Conservation (phyloP, 345 rosid species). For the Cardamine resedifolia region DNA sequence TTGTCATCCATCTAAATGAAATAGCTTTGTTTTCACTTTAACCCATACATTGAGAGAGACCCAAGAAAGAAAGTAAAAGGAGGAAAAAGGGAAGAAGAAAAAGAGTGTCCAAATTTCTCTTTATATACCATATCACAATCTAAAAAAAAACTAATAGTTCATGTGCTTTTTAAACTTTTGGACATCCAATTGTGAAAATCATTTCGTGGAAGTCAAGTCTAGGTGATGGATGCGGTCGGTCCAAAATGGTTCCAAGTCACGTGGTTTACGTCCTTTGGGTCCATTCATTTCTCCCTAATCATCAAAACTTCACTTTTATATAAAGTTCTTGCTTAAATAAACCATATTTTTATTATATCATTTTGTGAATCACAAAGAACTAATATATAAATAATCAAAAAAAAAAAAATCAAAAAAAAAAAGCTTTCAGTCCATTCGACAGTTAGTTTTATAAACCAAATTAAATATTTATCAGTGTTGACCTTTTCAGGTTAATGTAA, state of each 20-base stretch:
- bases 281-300: conserved; percentile 35
- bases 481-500: not conserved
- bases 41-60: conserved; percentile 29
- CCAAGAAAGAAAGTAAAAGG: not conserved
- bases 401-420: not conserved
- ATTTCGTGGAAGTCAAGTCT: conserved; percentile 35
- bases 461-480: not conserved
- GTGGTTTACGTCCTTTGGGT: conserved; percentile 35
- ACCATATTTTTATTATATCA: not conserved
- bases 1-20: conserved; percentile 16
- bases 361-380: not conserved
- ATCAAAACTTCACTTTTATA: conserved; percentile 36
- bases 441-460: not conserved
- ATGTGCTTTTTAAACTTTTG: conserved; percentile 15
- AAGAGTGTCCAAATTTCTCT: conserved; percentile 10
- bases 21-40: conserved; percentile 24
- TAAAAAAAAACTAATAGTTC: conserved; percentile 6
- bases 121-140: not conserved
- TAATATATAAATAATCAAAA: not conserved
- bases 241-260: conserved; percentile 35
- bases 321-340: conserved; percentile 20
- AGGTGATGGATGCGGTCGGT: conserved; percentile 33
- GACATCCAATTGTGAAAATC: conserved; percentile 18
- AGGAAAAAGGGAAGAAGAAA: not conserved
- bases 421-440: not conserved